These are phyloP conservation scores for Eimeria necatrix DNA, from an alignment of 169 alveolate genomes.

Conservation along the genomic window DNA sequence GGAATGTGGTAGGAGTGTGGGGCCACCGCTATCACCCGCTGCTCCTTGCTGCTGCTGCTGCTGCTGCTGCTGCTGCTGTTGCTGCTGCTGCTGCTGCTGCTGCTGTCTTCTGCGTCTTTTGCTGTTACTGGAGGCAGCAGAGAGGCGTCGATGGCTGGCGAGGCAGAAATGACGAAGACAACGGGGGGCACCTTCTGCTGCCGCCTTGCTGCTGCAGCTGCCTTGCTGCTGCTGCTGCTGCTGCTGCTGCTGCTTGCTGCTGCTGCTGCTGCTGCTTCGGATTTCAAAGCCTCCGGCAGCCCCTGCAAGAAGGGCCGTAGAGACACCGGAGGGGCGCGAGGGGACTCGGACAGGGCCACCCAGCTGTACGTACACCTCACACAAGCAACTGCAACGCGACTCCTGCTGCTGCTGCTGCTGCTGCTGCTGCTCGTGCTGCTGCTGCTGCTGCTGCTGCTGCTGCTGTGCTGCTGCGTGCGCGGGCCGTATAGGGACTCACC, in stretches of 20 bases:
- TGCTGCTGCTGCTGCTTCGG: conserved; percentile 63
- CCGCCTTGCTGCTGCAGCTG: background rate
- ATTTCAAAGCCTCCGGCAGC: background rate
- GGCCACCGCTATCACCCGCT: background rate
- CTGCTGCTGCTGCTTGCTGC: background rate
- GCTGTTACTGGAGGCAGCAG: conserved; percentile 5
- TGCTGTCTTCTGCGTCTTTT: background rate
- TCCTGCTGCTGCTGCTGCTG: background rate
- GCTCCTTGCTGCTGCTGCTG: conserved; percentile 45
- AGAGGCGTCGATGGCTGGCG: conserved; percentile 19
- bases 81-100: background rate
- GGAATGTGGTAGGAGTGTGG: background rate
- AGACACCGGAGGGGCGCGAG: conserved; percentile 31
- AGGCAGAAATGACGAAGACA: conserved; percentile 36
- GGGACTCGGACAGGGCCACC: conserved; percentile 53
- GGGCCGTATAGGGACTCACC: background rate
- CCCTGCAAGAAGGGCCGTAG: conserved; percentile 5
- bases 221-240: background rate
- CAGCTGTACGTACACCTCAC: conserved; percentile 67
- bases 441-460: conserved; percentile 23
- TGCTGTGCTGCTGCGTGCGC: background rate
- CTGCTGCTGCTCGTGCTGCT: conserved; percentile 24
- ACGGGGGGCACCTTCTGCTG: conserved; percentile 33
- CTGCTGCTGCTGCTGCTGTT: conserved; percentile 39
- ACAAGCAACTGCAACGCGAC: background rate